Percentiles rank a stretch among this genome's conserved stretches.
phyloP scores from a whole-genome alignment of 208 protist species.

The Herpetomonas muscarum region DNA sequence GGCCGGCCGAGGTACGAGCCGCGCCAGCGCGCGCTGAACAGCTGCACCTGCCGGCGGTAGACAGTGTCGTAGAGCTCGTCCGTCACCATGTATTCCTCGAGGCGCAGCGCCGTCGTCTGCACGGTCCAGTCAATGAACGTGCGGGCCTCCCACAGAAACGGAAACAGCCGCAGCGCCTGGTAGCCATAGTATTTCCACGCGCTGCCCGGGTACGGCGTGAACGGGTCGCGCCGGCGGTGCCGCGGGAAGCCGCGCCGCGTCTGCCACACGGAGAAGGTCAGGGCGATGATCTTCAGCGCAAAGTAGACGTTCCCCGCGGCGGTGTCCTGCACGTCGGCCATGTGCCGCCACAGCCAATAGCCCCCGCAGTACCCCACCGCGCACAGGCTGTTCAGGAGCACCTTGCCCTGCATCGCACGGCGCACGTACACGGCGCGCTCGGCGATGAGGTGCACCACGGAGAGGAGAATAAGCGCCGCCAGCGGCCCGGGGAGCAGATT shows the following conservation, averaged over 20 bases:
- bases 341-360: conserved; percentile 58
- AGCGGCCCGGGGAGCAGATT: conserved; percentile 72
- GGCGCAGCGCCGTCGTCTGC: conserved; percentile 53
- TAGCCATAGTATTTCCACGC: conserved; percentile 35
- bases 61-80: conserved; percentile 69
- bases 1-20: conserved; percentile 25
- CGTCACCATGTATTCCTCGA: conserved; percentile 72
- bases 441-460: conserved; percentile 54
- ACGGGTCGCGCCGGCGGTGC: conserved; percentile 54
- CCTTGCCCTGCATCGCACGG: conserved; percentile 40
- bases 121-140: conserved; percentile 79
- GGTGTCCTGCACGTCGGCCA: conserved; percentile 12
- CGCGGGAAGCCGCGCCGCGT: conserved; percentile 57
- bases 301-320: conserved; percentile 48
- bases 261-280: conserved; percentile 45
- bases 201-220: conserved; percentile 41
- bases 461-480: conserved; percentile 56
- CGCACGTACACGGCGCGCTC: conserved; percentile 75
- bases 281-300: conserved; percentile 35
- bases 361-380: conserved; percentile 33
- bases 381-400: conserved; percentile 32
- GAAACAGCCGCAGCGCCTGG: conserved; percentile 43
- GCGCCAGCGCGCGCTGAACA: conserved; percentile 11
- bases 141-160: conserved; percentile 78
- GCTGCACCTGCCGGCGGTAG: conserved; percentile 32